Percentiles rank a stretch among this genome's conserved stretches.
Conservation (phyloP, 495 filamentous ascomycete species). For the Podospora didyma region DNA sequence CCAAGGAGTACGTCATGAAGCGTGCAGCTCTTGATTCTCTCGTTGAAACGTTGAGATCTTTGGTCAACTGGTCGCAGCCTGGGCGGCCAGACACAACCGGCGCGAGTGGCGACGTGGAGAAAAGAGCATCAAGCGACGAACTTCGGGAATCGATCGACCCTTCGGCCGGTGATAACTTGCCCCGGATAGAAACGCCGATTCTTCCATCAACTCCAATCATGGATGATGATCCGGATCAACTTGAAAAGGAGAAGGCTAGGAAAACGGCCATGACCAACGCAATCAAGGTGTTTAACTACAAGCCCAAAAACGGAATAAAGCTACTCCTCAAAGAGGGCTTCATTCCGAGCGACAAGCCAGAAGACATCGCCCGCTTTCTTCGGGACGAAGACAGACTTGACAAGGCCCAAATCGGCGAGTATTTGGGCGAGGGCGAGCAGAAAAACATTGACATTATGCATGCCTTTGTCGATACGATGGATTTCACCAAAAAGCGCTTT, state of each 20-base stretch:
- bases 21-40: conserved; percentile 81
- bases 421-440: conserved; percentile 86
- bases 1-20: conserved; percentile 83
- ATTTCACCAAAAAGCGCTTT: conserved; percentile 89
- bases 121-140: conserved; percentile 66
- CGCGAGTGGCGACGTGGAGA: conserved; percentile 47
- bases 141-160: conserved; percentile 80
- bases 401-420: conserved; percentile 91
- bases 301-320: conserved; percentile 92
- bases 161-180: conserved; percentile 42
- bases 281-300: conserved; percentile 94
- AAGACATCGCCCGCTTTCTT: conserved; percentile 84
- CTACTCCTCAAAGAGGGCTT: conserved; percentile 77
- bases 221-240: conserved; percentile 85
- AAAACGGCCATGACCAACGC: conserved; percentile 90
- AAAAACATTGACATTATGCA: conserved; percentile 98
- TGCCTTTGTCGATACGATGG: conserved; percentile 92
- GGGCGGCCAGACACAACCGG: conserved; percentile 59
- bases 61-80: conserved; percentile 90
- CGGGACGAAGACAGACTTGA: conserved; percentile 70
- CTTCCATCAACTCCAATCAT: conserved; percentile 68
- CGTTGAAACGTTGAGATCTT: conserved; percentile 79
- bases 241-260: conserved; percentile 87
- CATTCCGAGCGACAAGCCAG: conserved; percentile 67
- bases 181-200: conserved; percentile 57